These are phyloP conservation scores for Vigna nakashimae DNA, from an alignment of 306 rosid species.

Conservation along the genomic window DNA sequence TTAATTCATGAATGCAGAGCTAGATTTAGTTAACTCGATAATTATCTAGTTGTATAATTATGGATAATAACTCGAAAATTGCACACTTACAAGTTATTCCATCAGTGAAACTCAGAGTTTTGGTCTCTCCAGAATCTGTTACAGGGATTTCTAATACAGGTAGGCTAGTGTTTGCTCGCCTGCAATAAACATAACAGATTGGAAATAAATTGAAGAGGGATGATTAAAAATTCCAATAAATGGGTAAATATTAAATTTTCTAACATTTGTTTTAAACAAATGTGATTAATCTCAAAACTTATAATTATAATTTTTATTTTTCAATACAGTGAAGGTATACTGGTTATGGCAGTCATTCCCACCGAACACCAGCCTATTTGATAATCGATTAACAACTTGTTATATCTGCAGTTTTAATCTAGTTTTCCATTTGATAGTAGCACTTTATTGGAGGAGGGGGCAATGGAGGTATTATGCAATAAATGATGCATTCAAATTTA, in stretches of 20 bases:
- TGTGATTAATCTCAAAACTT: conserved; percentile 1
- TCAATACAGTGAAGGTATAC: not conserved
- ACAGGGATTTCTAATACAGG: conserved; percentile 57
- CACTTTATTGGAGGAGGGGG: not conserved
- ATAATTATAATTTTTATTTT: conserved; percentile 14
- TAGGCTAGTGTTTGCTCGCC: conserved; percentile 60
- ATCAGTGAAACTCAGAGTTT: conserved; percentile 48
- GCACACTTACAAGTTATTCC: conserved; percentile 54
- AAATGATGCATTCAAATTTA: conserved; percentile 28
- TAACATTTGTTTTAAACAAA: not conserved
- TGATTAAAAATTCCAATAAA: conserved; percentile 19
- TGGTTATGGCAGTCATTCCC: conserved; percentile 26
- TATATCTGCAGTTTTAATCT: conserved; percentile 14
- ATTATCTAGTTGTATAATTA: not conserved
- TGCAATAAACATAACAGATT: conserved; percentile 52
- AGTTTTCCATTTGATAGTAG: conserved; percentile 10
- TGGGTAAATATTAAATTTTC: conserved; percentile 14
- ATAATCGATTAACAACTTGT: conserved; percentile 15
- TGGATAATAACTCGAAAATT: not conserved
- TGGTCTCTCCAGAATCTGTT: conserved; percentile 58
- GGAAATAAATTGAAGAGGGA: conserved; percentile 31
- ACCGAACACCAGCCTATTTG: conserved; percentile 29
- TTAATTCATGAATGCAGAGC: conserved; percentile 22
- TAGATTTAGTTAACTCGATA: not conserved
- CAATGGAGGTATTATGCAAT: not conserved